phyloP scores from a whole-genome alignment of 2,329 filamentous ascomycete species.

The Aspergillus sergii region DNA sequence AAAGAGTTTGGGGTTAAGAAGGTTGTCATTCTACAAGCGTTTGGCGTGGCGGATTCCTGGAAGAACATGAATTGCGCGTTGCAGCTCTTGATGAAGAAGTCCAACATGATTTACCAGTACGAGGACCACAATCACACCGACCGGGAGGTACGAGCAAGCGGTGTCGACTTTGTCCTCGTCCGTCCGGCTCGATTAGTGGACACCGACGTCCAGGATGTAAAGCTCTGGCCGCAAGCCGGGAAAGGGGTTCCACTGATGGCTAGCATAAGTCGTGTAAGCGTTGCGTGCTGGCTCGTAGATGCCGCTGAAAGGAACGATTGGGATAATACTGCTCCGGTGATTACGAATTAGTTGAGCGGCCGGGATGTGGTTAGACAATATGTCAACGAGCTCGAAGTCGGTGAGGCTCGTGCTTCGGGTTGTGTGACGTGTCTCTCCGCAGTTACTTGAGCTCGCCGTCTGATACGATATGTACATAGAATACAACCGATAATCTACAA shows the following conservation, averaged over 20 bases:
- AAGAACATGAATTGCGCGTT: slow-evolving; percentile 45
- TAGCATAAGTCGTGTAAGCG: slow-evolving; percentile 39
- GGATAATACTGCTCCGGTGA: slow-evolving; percentile 50
- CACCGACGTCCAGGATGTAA: slow-evolving; percentile 39
- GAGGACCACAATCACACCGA: slow-evolving; percentile 55
- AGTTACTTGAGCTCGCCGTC: no score
- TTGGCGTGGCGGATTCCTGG: slow-evolving; percentile 54
- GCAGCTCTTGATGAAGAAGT: slow-evolving; percentile 49
- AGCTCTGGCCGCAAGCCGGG: slow-evolving; percentile 47
- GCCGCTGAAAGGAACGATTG: slow-evolving; percentile 46
- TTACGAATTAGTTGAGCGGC: slow-evolving; percentile 41
- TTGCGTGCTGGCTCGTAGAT: slow-evolving; percentile 52
- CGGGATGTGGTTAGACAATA: no score
- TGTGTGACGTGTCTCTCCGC: no score
- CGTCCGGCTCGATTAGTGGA: slow-evolving; percentile 49
- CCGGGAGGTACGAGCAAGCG: slow-evolving; percentile 39
- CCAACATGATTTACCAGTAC: slow-evolving; percentile 51
- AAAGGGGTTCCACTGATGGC: slow-evolving; percentile 46
- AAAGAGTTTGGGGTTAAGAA: slow-evolving; percentile 41
- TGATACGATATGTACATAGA: no score
- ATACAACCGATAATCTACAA: no score
- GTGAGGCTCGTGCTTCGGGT: no score
- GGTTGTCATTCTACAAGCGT: slow-evolving; percentile 54
- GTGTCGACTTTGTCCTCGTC: slow-evolving; percentile 48
- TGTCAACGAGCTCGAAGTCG: fast-evolving